Evolutionary conservation across 1,139 yeast genomes (phyloP), one percentile per base, ranked within the genome.

Genomic region (Suhomyces maxii): DNA sequence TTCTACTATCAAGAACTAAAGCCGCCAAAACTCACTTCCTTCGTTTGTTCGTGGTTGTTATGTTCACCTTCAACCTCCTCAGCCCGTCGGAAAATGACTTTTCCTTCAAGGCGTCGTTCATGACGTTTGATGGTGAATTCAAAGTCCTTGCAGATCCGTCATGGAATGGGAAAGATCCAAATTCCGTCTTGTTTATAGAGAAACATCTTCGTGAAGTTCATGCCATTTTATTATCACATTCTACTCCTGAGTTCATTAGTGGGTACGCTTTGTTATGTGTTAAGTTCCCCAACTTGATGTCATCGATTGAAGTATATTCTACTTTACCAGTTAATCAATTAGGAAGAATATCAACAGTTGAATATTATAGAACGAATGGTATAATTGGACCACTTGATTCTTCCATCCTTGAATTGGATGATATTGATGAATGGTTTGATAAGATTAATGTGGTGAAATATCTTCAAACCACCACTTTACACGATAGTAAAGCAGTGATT

Each of bases 271-370:
- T 84, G 40, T 67, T 93, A 31, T 81, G 88, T 55, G 68, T 76
- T 50, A 77, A 77, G 51, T 83, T 81, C 53, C 88, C 91, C 6
- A 78, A 56, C 37, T 49, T 83, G 8, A 79, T 89, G 65, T 71
- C 84, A 4, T 69, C 79, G 30, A 80, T 90, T 34, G 93, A 95
- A 1, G 84, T 86, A 0, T 95, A 88, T 60, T 83, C 97, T 0
- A 93, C 99, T 0, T 69, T 90, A 26, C 98, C 99, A 0, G 89
- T 91, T 5, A 77, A 85, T 28, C 93, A 89, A 61, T 70, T 95
- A 60, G 98, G 98, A 1, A 76, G 96, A 55, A 83, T 89, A 32
- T 77, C 95, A 6, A 87, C 96, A 0, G 82, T 89, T 26, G 99
- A 95, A 58, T 73, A 80, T 36, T 91, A 90, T 61, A 68, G 95